Percentiles rank a stretch among this genome's conserved stretches.
Conservation (phyloP, 192 early-diverging fungal species). For the Obelidium mucronatum region DNA sequence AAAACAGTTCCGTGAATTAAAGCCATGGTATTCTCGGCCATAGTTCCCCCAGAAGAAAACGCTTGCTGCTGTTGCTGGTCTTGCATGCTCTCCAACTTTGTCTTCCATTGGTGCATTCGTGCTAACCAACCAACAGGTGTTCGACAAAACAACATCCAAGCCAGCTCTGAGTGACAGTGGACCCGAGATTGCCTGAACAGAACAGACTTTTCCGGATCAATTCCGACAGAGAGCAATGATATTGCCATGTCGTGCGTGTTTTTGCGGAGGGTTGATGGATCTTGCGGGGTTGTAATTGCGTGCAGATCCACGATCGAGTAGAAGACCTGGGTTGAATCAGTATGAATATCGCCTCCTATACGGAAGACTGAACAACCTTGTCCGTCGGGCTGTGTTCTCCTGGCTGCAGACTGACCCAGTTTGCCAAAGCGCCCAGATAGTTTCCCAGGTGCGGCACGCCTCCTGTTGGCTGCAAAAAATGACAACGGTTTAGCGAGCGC, state of each 20-base stretch:
- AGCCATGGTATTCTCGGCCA: constrained; percentile 35
- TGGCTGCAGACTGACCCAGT: constrained; percentile 83
- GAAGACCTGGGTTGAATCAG: constrained; percentile 47
- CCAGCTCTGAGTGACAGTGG: constrained; percentile 75
- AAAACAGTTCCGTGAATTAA: constrained; percentile 15
- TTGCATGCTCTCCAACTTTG: constrained; percentile 44
- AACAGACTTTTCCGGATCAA: constrained; percentile 73
- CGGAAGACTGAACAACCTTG: constrained; percentile 8
- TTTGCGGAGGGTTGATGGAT: constrained; percentile 67
- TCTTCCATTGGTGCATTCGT: constrained; percentile 97
- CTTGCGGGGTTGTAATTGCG: constrained; percentile 81
- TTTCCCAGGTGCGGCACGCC: constrained; percentile 88
- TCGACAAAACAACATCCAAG: constrained; percentile 87
- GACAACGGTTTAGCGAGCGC: neutral
- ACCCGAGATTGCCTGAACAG: constrained; percentile 89
- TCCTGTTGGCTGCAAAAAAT: constrained; percentile 76
- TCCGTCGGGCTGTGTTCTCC: constrained; percentile 17
- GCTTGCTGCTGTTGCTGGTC: constrained; percentile 30
- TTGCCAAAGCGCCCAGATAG: constrained; percentile 87
- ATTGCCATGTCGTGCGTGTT: constrained; percentile 79
- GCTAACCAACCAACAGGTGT: constrained; percentile 89
- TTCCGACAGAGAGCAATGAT: constrained; percentile 82
- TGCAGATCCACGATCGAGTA: constrained; percentile 92
- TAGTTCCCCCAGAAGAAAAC: constrained; percentile 10
- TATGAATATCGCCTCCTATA: neutral